Percentiles rank a stretch among this genome's conserved stretches.
Evolutionary conservation across 495 filamentous ascomycete species (phyloP).

Genomic region (Physcia stellaris): DNA sequence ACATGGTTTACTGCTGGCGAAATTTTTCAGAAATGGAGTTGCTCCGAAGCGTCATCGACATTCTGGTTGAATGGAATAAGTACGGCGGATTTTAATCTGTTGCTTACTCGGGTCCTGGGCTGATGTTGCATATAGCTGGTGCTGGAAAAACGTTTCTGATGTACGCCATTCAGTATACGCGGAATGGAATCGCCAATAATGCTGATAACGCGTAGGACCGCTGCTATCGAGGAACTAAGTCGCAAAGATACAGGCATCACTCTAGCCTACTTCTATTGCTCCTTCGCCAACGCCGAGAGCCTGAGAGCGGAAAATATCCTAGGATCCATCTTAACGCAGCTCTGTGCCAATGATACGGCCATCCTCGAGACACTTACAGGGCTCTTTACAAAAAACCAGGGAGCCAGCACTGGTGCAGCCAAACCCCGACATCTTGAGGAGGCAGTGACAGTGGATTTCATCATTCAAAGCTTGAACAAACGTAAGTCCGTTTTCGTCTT

Average conservation of each 20-base stretch:
- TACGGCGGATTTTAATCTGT: no score
- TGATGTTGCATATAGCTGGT: neutral
- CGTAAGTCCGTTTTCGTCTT: neutral
- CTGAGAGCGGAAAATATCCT: slow-evolving; percentile 3
- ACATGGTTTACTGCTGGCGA: no score
- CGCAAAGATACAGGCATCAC: no score
- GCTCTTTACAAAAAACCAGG: neutral
- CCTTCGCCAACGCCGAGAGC: slow-evolving; percentile 6
- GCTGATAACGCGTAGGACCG: neutral
- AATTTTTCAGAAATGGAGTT: no score
- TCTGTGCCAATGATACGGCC: neutral
- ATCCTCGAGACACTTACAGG: slow-evolving; percentile 1
- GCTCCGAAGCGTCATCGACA: no score
- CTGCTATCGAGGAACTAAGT: neutral
- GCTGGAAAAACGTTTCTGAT: slow-evolving; percentile 5
- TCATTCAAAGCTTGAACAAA: neutral
- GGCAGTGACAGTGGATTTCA: neutral
- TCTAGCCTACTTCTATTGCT: slow-evolving; percentile 10
- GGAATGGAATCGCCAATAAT: neutral
- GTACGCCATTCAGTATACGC: neutral
- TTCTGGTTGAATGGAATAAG: no score
- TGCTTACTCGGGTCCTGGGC: neutral
- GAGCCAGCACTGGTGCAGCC: neutral
- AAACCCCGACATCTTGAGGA: no score
- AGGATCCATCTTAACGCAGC: slow-evolving; percentile 5